Percentiles rank a stretch among this genome's conserved stretches.
Evolutionary conservation across 768 basidiomycete genomes (phyloP).

Genomic region (Boletus rex-veris): DNA sequence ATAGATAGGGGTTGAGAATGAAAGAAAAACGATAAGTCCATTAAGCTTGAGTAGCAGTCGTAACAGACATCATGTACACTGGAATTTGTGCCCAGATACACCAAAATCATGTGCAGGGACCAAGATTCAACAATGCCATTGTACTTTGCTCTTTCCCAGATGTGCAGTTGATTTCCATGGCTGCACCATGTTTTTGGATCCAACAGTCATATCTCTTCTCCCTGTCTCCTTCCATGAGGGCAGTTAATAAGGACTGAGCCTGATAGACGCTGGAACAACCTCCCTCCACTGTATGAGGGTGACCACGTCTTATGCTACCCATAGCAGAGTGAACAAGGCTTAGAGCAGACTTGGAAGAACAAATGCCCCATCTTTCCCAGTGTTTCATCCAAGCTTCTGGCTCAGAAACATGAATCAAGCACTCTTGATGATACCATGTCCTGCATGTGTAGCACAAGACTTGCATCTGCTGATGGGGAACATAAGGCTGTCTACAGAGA

Average conservation of each 20-base stretch:
- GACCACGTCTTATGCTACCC: neutral
- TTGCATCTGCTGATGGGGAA: neutral
- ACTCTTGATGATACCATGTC: neutral
- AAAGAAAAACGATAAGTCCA: too few species aligned
- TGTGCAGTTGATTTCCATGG: neutral
- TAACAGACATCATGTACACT: too few species aligned
- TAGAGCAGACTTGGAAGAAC: neutral
- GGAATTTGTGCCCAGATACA: too few species aligned
- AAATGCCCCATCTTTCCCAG: neutral
- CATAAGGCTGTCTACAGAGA: neutral
- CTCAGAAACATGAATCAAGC: neutral
- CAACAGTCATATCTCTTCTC: neutral
- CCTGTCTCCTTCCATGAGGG: neutral
- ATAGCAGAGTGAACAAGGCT: neutral
- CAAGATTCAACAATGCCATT: too few species aligned
- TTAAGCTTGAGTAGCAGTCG: rapidly evolving
- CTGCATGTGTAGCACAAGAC: neutral
- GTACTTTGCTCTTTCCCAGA: too few species aligned
- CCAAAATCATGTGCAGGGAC: too few species aligned
- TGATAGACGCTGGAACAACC: conserved; percentile 1
- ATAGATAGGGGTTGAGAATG: too few species aligned
- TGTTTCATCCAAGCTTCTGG: neutral
- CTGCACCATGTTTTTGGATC: neutral
- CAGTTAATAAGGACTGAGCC: conserved; percentile 7
- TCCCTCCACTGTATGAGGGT: neutral